Conservation (phyloP, 2,329 filamentous ascomycete species). For the Fusarium liriodendri region DNA sequence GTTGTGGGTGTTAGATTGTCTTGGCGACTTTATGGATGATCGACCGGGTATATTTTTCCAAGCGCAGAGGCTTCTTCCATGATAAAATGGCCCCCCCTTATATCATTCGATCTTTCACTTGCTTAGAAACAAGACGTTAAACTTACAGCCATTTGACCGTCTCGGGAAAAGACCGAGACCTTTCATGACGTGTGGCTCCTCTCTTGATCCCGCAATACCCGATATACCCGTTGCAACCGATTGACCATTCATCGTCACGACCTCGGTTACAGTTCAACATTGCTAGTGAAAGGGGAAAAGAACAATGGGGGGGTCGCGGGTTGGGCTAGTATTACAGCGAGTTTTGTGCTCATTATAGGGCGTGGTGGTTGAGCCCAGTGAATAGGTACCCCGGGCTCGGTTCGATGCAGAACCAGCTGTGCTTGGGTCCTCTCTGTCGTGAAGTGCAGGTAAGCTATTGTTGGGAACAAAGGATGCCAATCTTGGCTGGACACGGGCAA, state of each 20-base stretch:
- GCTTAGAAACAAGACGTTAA: neutral
- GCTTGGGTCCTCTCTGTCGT: too few species aligned
- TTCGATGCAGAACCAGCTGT: too few species aligned
- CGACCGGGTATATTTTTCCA: too few species aligned
- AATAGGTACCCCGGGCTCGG: neutral
- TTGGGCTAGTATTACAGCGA: rapidly evolving
- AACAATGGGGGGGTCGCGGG: neutral
- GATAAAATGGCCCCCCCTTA: neutral
- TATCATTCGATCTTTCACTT: neutral
- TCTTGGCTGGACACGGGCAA: too few species aligned
- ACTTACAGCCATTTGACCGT: neutral
- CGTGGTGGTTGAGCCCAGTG: neutral
- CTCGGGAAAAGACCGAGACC: conserved; percentile 12
- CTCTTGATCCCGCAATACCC: conserved; percentile 17
- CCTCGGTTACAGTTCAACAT: neutral
- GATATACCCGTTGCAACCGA: conserved; percentile 18
- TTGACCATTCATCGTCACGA: neutral
- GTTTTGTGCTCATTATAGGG: neutral
- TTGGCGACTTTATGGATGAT: neutral
- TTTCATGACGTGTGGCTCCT: neutral
- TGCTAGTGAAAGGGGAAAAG: neutral
- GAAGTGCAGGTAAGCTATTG: too few species aligned
- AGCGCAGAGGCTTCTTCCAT: neutral
- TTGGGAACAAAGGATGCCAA: too few species aligned
- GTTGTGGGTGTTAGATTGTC: neutral